phyloP scores from a whole-genome alignment of 768 basidiomycete species.

The Asterophora parasitica region DNA sequence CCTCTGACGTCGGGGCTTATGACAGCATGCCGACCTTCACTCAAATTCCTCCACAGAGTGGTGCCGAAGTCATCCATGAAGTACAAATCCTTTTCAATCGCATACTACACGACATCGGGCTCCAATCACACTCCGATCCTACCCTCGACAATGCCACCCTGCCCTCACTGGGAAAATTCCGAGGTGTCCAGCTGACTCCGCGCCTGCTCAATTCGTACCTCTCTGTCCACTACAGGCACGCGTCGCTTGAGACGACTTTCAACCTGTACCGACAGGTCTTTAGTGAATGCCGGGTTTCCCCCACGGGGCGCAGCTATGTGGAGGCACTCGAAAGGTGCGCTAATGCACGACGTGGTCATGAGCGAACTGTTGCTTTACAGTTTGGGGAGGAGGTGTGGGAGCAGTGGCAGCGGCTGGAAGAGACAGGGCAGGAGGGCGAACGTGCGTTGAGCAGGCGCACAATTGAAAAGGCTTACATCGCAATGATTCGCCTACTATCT shows the following conservation, averaged over 20 bases:
- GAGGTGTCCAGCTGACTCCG: conserved; percentile 50
- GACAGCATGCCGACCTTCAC: conserved; percentile 27
- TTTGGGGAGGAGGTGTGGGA: conserved; percentile 66
- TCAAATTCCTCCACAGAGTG: conserved; percentile 67
- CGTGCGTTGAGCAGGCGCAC: conserved; percentile 35
- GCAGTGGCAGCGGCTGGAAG: conserved; percentile 53
- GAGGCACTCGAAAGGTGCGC: conserved; percentile 68
- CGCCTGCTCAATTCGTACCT: conserved; percentile 78
- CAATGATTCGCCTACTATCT: conserved; percentile 61
- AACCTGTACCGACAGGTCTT: conserved; percentile 51
- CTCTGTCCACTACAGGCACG: conserved; percentile 62
- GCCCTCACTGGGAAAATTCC: conserved; percentile 39
- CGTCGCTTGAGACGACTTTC: conserved; percentile 41
- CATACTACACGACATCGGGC: conserved; percentile 43
- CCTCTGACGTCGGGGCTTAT: neutral
- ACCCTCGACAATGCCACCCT: conserved; percentile 10
- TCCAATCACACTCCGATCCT: neutral
- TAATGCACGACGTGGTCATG: conserved; percentile 32
- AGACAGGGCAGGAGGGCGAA: conserved; percentile 26
- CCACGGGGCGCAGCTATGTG: conserved; percentile 54
- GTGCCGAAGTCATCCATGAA: conserved; percentile 69
- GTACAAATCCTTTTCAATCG: conserved; percentile 58
- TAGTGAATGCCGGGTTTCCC: conserved; percentile 32
- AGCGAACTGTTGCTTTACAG: conserved; percentile 41
- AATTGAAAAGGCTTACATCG: conserved; percentile 65